Evolutionary conservation across 257 asterid genomes (phyloP).

Genomic region (Scutellaria barbata): DNA sequence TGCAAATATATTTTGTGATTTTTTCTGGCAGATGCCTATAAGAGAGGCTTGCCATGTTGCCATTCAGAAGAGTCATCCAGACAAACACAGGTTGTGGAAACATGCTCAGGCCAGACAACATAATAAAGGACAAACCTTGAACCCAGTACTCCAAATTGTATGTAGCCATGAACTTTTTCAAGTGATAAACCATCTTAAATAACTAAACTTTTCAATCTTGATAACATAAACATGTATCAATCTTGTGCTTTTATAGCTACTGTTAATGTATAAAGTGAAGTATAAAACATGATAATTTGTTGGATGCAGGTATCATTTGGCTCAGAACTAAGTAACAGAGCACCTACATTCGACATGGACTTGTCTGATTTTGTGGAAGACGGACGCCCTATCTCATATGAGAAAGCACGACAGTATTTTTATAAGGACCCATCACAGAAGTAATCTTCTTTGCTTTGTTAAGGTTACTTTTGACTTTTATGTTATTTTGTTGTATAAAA

Average conservation of each 20-base stretch:
- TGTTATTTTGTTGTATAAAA: neutral
- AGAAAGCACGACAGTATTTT: constrained; percentile 61
- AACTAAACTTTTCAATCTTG: neutral
- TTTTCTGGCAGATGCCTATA: constrained; percentile 60
- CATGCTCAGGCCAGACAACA: constrained; percentile 67
- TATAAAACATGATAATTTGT: neutral
- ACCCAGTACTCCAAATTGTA: constrained; percentile 74
- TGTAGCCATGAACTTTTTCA: constrained; percentile 33
- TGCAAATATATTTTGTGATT: constrained; percentile 22
- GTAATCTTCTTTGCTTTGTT: constrained; percentile 39
- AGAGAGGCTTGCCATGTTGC: constrained; percentile 84
- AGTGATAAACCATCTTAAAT: neutral
- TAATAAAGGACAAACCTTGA: constrained; percentile 40
- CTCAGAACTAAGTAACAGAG: constrained; percentile 68
- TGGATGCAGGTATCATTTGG: constrained; percentile 68
- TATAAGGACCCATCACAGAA: constrained; percentile 64
- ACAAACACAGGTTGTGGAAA: constrained; percentile 70
- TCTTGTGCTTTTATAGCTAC: no score
- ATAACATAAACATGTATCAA: neutral
- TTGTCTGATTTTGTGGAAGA: constrained; percentile 66
- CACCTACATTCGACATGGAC: constrained; percentile 85
- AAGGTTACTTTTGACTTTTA: constrained; percentile 19
- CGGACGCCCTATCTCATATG: constrained; percentile 61
- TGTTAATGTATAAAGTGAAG: neutral
- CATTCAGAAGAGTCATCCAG: constrained; percentile 62